Conservation (phyloP, 768 basidiomycete genomes). For the Kockovaella imperatae region DNA sequence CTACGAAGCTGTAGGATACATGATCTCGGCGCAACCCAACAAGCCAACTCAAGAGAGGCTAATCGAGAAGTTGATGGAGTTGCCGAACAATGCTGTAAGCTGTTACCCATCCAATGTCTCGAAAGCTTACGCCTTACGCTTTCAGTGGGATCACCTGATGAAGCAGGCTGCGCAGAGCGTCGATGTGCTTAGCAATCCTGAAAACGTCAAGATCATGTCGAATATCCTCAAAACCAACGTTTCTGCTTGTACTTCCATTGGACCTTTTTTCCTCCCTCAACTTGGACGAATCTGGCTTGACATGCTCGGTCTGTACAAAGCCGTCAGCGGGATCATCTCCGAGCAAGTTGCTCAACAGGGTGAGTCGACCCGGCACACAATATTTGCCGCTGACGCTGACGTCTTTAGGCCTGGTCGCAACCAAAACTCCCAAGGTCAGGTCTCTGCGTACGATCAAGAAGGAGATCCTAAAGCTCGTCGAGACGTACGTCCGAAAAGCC, state of each 20-base stretch:
- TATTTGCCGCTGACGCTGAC: slow-evolving; percentile 5
- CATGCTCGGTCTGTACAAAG: slow-evolving; percentile 96
- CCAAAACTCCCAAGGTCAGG: slow-evolving; percentile 93
- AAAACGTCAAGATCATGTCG: slow-evolving; percentile 92
- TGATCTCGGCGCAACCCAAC: slow-evolving; percentile 98
- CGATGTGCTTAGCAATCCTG: slow-evolving; percentile 79
- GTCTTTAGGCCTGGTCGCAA: slow-evolving; percentile 68
- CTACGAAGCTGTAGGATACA: slow-evolving; percentile 97
- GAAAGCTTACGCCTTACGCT: neutral
- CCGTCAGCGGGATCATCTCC: slow-evolving; percentile 92
- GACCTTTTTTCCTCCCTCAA: slow-evolving; percentile 95
- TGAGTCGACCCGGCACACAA: slow-evolving; percentile 8
- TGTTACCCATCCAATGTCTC: neutral
- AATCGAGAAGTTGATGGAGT: slow-evolving; percentile 89
- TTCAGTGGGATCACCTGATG: slow-evolving; percentile 95
- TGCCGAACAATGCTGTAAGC: slow-evolving; percentile 89
- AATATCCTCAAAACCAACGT: slow-evolving; percentile 99
- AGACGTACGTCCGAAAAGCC: slow-evolving; percentile 94
- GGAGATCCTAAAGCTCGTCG: slow-evolving; percentile 93
- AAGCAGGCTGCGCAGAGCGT: slow-evolving; percentile 83
- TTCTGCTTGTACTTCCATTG: slow-evolving; percentile 92
- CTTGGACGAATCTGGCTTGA: slow-evolving; percentile 92
- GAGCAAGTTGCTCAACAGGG: slow-evolving; percentile 83
- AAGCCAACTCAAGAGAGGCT: slow-evolving; percentile 93
- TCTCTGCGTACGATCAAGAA: slow-evolving; percentile 94